These are phyloP conservation scores for Phalaenopsis aphrodite DNA, from an alignment of 106 monocot genomes.

Conservation along the genomic window DNA sequence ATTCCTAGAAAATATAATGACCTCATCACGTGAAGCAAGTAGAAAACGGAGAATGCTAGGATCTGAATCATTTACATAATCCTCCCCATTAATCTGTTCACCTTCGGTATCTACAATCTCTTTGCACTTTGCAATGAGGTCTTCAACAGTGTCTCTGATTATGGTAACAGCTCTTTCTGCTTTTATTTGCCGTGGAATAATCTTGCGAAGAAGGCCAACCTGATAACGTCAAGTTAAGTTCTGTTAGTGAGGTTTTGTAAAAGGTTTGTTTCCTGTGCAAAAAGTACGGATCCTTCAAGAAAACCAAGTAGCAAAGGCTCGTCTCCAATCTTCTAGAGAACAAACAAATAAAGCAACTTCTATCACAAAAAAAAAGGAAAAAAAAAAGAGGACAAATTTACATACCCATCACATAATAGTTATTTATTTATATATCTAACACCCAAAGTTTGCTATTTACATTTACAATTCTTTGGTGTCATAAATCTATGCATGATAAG, in stretches of 20 bases:
- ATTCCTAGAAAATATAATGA: slow-evolving; percentile 20
- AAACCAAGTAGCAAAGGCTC: neutral
- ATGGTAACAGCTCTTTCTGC: slow-evolving; percentile 75
- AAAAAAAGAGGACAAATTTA: too few species aligned
- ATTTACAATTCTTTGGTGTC: too few species aligned
- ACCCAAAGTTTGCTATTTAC: too few species aligned
- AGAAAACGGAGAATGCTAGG: slow-evolving; percentile 95
- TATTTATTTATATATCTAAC: too few species aligned
- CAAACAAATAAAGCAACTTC: too few species aligned
- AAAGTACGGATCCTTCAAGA: neutral
- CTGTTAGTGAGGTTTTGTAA: neutral
- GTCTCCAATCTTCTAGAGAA: too few species aligned
- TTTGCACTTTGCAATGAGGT: slow-evolving; percentile 84
- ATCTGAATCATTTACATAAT: slow-evolving; percentile 95
- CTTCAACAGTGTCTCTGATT: slow-evolving; percentile 87
- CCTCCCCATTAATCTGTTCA: slow-evolving; percentile 79
- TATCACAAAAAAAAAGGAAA: too few species aligned
- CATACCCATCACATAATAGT: too few species aligned
- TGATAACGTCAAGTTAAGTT: slow-evolving; percentile 25
- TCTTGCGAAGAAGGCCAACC: slow-evolving; percentile 64
- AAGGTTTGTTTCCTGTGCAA: neutral
- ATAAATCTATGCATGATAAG: too few species aligned
- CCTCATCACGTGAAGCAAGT: slow-evolving; percentile 96
- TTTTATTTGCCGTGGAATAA: slow-evolving; percentile 87
- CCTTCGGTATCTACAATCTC: slow-evolving; percentile 86